phyloP scores from a whole-genome alignment of 164 flowering plant genomes.

The Nelumbo lutea region DNA sequence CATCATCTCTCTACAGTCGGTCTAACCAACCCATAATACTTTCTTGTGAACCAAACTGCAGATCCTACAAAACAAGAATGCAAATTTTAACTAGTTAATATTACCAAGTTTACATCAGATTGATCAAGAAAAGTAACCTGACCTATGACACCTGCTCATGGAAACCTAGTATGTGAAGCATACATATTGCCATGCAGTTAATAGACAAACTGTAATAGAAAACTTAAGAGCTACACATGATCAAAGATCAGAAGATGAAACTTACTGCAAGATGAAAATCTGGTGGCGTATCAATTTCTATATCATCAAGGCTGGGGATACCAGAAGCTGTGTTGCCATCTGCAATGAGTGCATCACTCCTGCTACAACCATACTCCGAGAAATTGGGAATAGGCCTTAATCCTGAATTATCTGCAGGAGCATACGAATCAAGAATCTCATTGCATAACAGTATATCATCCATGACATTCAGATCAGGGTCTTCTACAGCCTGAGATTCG shows the following conservation, averaged over 20 bases:
- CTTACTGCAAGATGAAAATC: slow-evolving; percentile 57
- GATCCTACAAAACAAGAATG: slow-evolving; percentile 40
- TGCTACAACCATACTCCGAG: slow-evolving; percentile 7
- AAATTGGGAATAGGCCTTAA: slow-evolving; percentile 14
- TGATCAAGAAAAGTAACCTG: not conserved
- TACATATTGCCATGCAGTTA: not conserved
- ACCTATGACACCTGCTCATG: too few species aligned
- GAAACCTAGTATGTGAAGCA: not conserved
- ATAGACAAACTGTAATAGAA: not conserved
- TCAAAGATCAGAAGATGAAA: not conserved
- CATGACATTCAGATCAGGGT: slow-evolving; percentile 16
- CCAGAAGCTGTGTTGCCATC: slow-evolving; percentile 28
- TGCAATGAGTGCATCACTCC: slow-evolving; percentile 11
- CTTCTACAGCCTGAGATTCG: slow-evolving; percentile 53
- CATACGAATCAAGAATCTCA: slow-evolving; percentile 39
- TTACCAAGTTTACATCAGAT: not conserved
- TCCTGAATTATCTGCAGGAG: slow-evolving; percentile 18
- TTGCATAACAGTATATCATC: slow-evolving; percentile 45
- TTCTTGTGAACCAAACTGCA: slow-evolving; percentile 70
- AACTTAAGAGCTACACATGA: not conserved
- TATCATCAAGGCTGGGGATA: slow-evolving; percentile 47
- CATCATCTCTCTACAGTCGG: slow-evolving; percentile 24
- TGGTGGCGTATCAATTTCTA: slow-evolving; percentile 55
- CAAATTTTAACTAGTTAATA: not conserved
- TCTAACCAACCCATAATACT: slow-evolving; percentile 51